Conservation (phyloP, 2,329 filamentous ascomycete genomes). For the Fusarium gaditjirri region DNA sequence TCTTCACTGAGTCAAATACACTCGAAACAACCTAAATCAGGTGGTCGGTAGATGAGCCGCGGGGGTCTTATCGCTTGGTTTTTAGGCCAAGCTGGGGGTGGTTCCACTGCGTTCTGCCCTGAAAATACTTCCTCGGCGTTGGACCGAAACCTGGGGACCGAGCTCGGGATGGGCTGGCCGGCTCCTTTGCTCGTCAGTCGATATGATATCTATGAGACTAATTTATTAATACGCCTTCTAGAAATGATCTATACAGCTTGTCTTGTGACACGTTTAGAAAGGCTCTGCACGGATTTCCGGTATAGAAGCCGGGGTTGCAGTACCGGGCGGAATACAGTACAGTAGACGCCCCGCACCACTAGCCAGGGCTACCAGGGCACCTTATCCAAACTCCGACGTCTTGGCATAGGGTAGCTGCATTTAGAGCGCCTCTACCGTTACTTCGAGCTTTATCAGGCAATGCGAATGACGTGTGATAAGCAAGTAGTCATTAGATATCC, state of each 20-base stretch:
- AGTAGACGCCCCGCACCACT: not conserved
- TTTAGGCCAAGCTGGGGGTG: not conserved
- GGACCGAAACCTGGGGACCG: constrained; percentile 27
- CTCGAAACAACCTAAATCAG: constrained; percentile 17
- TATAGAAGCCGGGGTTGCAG: not conserved
- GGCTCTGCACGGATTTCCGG: constrained; percentile 1
- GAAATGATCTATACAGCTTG: constrained; percentile 4
- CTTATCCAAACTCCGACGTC: not conserved
- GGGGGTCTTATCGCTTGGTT: constrained; percentile 18
- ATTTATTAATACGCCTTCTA: constrained; percentile 7
- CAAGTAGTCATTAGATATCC: not conserved
- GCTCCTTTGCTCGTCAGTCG: not conserved
- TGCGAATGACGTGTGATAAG: not conserved
- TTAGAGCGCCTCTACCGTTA: not conserved
- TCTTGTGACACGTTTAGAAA: constrained; percentile 4
- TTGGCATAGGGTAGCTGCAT: not conserved
- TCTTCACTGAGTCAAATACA: constrained; percentile 31
- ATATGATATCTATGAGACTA: not conserved
- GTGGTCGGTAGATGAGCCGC: constrained; percentile 20
- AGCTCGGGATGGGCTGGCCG: constrained; percentile 10
- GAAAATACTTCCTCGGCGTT: constrained; percentile 12
- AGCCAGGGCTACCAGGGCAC: not conserved
- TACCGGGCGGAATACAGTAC: not conserved
- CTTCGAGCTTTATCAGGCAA: not conserved
- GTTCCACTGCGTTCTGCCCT: not conserved